Evolutionary conservation across 2,329 filamentous ascomycete genomes (phyloP).

Genomic region (Colletotrichum cereale): DNA sequence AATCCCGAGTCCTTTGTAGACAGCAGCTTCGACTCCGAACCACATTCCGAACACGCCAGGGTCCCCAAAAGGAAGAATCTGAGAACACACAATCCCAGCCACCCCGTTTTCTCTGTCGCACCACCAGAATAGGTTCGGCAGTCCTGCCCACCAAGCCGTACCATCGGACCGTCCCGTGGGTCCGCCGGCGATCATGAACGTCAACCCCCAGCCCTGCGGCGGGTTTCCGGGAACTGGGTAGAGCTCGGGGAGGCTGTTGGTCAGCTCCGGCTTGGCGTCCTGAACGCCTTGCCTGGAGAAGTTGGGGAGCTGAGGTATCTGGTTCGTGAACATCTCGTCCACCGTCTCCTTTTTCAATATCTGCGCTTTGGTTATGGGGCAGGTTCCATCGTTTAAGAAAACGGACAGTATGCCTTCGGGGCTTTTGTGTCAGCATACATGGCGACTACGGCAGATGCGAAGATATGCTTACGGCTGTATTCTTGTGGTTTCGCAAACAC

Average conservation of each 20-base stretch:
- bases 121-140: slow-evolving; percentile 75
- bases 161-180: slow-evolving; percentile 63
- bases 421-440: neutral
- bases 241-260: slow-evolving; percentile 60
- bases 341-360: slow-evolving; percentile 71
- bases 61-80: slow-evolving; percentile 65
- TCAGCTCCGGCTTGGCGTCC: slow-evolving; percentile 61
- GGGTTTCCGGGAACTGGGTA: slow-evolving; percentile 59
- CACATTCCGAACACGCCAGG: slow-evolving; percentile 56
- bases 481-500: slow-evolving; percentile 71
- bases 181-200: slow-evolving; percentile 64
- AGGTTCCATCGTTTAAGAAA: slow-evolving; percentile 74
- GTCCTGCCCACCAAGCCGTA: slow-evolving; percentile 69
- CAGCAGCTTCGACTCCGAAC: slow-evolving; percentile 53
- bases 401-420: slow-evolving; percentile 67
- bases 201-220: slow-evolving; percentile 75
- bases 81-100: slow-evolving; percentile 63
- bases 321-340: slow-evolving; percentile 74
- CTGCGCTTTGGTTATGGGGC: slow-evolving; percentile 64
- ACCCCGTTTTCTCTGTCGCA: slow-evolving; percentile 70
- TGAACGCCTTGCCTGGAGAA: slow-evolving; percentile 61
- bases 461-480: slow-evolving; percentile 63
- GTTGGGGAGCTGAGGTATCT: slow-evolving; percentile 67
- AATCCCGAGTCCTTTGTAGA: slow-evolving; percentile 48
- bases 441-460: too few species aligned